Conservation (phyloP, 2,329 filamentous ascomycete genomes). For the Periconia macrospinosa region DNA sequence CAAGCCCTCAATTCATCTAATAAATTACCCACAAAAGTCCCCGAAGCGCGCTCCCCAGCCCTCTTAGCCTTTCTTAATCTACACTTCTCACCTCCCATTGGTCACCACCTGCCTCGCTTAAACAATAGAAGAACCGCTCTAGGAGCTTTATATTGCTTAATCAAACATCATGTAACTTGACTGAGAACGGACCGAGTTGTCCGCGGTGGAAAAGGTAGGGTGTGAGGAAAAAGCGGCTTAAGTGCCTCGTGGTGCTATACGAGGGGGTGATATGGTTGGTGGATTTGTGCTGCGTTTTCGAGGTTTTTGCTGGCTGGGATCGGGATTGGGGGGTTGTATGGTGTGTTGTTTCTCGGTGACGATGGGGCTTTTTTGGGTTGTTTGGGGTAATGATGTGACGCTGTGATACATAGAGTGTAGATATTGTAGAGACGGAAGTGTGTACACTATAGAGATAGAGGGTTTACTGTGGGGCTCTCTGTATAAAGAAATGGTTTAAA, state of each 20-base stretch:
- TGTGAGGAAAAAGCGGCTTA: conserved; percentile 1
- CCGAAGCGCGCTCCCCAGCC: background rate
- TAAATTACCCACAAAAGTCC: conserved; percentile 1
- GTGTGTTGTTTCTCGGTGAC: too few relatives aligned
- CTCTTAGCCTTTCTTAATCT: conserved; percentile 8
- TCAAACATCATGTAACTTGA: conserved; percentile 17
- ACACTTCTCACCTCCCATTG: conserved; percentile 18
- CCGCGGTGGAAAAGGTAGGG: conserved; percentile 12
- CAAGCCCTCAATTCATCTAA: conserved; percentile 1
- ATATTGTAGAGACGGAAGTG: too few relatives aligned
- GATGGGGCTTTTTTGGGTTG: too few relatives aligned
- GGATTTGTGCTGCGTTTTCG: conserved; percentile 9
- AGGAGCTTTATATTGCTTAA: conserved; percentile 28
- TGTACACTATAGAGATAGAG: too few relatives aligned
- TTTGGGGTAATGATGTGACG: too few relatives aligned
- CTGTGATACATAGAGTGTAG: too few relatives aligned
- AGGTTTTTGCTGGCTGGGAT: background rate
- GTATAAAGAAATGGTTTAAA: too few relatives aligned
- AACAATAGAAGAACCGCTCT: conserved; percentile 16
- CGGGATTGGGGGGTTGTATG: background rate
- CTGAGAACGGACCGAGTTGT: conserved; percentile 12
- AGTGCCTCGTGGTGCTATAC: conserved; percentile 12
- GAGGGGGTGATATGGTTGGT: conserved; percentile 16
- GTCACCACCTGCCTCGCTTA: conserved; percentile 22
- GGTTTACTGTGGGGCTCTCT: too few relatives aligned